Base-by-base conservation (phyloP, 495 filamentous ascomycete genomes). In the Aspergillus heteromorphus region DNA sequence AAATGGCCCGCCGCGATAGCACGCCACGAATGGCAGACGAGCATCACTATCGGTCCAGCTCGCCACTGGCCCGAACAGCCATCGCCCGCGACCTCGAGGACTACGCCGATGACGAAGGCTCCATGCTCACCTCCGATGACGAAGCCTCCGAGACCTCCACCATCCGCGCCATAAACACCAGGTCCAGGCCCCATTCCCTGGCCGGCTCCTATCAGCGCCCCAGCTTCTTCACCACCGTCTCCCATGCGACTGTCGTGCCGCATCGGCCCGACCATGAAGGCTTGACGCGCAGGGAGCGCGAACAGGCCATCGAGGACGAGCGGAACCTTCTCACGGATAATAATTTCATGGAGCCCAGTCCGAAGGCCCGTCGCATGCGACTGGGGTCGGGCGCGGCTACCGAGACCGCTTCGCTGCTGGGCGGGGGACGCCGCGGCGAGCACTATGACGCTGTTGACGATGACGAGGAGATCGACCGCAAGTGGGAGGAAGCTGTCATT, bases 401-500 rank as follows among this genome's bases (percentile, higher is more conserved):
- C n/a, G 83, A 86, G 65, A 76, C 71, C 3, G 80, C 76, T 2
- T 69, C 78, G 21, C 62, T 87, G 14, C 67, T 87, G 17, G 69
- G 56, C 1, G n/a, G 45, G 18, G 6, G 11, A 1, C 31, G 23
- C 64, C 29, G 14, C 42, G 40, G 6, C 47, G 50, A 19, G 49
- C 68, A 34, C 14, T 54, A 72, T 54, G 29, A 68, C 73, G 53
- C 62, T 57, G 51, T 69, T n/a, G n/a, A n/a, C 63, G 65, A 63
- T 21, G 54, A 54, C 4, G 68, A 74, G 14, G 73, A 75, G 40
- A 73, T 77, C 36, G 73, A 77, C 52, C 69, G 78, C 42, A 85
- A 87, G 70, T 96, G 90, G 90, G 86, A 90, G 51, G 84, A 87
- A 34, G 88, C 89, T 1, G 88, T 92, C 10, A 74, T 79, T 0